Evolutionary conservation across 495 filamentous ascomycete species (phyloP).

Genomic region (Massariosphaeria phaeospora): DNA sequence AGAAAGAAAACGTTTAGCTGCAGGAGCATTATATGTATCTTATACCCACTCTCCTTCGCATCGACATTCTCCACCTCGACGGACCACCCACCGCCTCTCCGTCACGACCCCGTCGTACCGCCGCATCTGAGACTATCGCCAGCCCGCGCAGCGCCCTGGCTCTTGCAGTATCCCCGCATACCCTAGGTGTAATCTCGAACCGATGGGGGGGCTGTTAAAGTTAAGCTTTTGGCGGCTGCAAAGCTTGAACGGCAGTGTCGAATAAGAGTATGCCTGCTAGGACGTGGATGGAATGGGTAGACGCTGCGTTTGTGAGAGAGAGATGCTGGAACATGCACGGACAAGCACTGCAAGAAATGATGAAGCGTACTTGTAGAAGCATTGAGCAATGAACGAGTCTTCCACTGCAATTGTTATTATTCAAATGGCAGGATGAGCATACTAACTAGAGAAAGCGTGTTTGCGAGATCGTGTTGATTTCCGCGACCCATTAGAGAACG

Average conservation of each 20-base stretch:
- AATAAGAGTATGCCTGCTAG: constrained; percentile 1
- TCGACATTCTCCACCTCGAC: background rate
- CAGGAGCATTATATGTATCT: background rate
- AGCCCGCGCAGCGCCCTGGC: constrained; percentile 11
- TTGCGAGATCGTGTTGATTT: background rate
- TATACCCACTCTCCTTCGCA: background rate
- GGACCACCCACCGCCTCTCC: background rate
- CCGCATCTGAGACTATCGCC: constrained; percentile 16
- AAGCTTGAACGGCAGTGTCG: constrained; percentile 9
- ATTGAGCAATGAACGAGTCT: too few relatives aligned
- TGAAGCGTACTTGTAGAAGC: too few relatives aligned
- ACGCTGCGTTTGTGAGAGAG: background rate
- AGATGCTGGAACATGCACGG: constrained; percentile 20
- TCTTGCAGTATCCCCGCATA: constrained; percentile 7
- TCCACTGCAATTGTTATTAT: too few relatives aligned
- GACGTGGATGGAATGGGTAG: background rate
- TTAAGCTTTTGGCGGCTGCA: constrained; percentile 11
- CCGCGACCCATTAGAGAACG: too few relatives aligned
- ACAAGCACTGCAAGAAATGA: too few relatives aligned
- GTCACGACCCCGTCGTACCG: background rate
- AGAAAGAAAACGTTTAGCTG: too few relatives aligned
- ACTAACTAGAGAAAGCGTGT: background rate
- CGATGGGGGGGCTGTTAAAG: constrained; percentile 4
- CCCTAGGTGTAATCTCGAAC: constrained; percentile 2
- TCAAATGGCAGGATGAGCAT: too few relatives aligned